Evolutionary conservation across 768 basidiomycete species (phyloP).

Genomic region (Hericium erinaceus): DNA sequence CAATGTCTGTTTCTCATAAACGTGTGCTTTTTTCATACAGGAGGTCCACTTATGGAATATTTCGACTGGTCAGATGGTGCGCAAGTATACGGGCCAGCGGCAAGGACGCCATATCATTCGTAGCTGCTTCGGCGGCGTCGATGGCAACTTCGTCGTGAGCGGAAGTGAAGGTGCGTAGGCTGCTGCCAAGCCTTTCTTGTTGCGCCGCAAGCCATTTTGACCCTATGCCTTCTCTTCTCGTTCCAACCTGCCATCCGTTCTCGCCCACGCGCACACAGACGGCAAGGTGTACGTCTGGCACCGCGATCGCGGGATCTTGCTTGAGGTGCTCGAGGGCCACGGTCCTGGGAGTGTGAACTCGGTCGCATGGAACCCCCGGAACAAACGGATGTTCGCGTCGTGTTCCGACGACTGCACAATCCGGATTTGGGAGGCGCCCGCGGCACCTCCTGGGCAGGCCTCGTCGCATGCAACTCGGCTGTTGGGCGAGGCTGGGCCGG

Average conservation of each 20-base stretch:
- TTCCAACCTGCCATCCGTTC: background rate
- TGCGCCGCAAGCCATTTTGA: background rate
- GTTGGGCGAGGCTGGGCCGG: constrained; percentile 7
- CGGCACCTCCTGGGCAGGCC: constrained; percentile 10
- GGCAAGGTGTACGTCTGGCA: constrained; percentile 95
- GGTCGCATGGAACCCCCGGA: constrained; percentile 91
- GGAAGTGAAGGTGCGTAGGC: constrained; percentile 81
- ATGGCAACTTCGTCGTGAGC: constrained; percentile 82
- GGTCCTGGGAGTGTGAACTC: constrained; percentile 87
- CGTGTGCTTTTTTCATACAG: constrained; percentile 31
- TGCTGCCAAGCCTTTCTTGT: background rate
- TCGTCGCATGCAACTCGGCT: constrained; percentile 3
- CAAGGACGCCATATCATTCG: constrained; percentile 82
- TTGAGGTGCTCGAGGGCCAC: constrained; percentile 88
- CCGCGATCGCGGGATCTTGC: constrained; percentile 66
- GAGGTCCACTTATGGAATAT: constrained; percentile 89
- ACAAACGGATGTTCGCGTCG: constrained; percentile 89
- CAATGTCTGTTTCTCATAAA: constrained; percentile 3
- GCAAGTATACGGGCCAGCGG: constrained; percentile 79
- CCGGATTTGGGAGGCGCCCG: constrained; percentile 71
- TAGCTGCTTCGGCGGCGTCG: constrained; percentile 88
- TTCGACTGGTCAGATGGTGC: constrained; percentile 52
- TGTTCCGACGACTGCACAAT: constrained; percentile 91
- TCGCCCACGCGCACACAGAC: constrained; percentile 40
- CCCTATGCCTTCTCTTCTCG: background rate